Conservation (phyloP, 2,329 filamentous ascomycete genomes). For the Xylariaceae sp. region DNA sequence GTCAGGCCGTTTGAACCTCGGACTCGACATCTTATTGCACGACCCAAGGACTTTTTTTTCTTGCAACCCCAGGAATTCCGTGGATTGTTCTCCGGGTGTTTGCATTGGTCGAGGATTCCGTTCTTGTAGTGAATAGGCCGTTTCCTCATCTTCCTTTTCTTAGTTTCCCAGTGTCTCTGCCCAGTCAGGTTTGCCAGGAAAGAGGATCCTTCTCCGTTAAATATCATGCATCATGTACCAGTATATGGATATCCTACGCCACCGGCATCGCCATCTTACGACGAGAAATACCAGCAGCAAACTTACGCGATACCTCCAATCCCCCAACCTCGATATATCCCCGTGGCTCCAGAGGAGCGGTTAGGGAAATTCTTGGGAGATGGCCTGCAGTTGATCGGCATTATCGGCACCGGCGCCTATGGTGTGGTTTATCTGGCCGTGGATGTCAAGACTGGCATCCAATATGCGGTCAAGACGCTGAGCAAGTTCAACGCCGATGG, state of each 20-base stretch:
- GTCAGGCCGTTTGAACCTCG: not conserved
- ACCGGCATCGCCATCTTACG: constrained; percentile 52
- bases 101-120: constrained; percentile 21
- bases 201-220: constrained; percentile 25
- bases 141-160: constrained; percentile 28
- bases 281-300: constrained; percentile 41
- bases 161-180: constrained; percentile 19
- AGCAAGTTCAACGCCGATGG: constrained; percentile 79
- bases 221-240: constrained; percentile 58
- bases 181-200: constrained; percentile 18
- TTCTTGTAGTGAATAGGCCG: constrained; percentile 26
- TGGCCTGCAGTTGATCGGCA: constrained; percentile 75
- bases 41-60: constrained; percentile 8
- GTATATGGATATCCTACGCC: constrained; percentile 54
- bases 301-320: constrained; percentile 32
- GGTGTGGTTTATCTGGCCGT: constrained; percentile 90
- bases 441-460: constrained; percentile 74
- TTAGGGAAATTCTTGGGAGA: constrained; percentile 80
- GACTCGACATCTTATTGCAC: constrained; percentile 13
- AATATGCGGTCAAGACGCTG: constrained; percentile 94
- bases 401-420: constrained; percentile 92
- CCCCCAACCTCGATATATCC: constrained; percentile 46
- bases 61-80: not conserved
- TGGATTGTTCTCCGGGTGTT: constrained; percentile 6
- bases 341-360: constrained; percentile 73